Evolutionary conservation across 352 stramenopile genomes (phyloP).

Genomic region (Phytophthora colocasiae): DNA sequence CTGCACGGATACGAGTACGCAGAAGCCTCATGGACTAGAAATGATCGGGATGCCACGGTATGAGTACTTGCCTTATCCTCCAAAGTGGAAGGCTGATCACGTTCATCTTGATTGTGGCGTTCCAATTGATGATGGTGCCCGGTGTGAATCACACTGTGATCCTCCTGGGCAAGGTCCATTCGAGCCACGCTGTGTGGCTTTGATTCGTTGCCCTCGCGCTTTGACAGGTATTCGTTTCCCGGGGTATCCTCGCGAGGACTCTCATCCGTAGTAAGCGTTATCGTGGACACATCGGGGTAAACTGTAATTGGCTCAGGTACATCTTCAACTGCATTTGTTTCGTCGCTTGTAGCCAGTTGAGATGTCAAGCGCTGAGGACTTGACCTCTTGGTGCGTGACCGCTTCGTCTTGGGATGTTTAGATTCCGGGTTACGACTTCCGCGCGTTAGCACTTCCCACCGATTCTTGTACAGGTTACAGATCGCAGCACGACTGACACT

Average conservation of each 20-base stretch:
- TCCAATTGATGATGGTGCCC: slow-evolving; percentile 3
- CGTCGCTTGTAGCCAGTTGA: neutral
- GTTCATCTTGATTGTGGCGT: slow-evolving; percentile 4
- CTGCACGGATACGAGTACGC: slow-evolving; percentile 42
- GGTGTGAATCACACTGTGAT: neutral
- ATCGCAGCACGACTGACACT: slow-evolving; percentile 56
- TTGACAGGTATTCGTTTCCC: neutral
- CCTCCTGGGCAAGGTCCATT: neutral
- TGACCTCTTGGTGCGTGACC: slow-evolving; percentile 8
- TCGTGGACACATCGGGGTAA: slow-evolving; percentile 33
- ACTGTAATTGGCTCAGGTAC: slow-evolving; percentile 11
- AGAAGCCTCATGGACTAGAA: slow-evolving; percentile 47
- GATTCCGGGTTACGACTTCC: slow-evolving; percentile 33
- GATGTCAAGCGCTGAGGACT: slow-evolving; percentile 6
- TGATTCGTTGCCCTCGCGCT: neutral
- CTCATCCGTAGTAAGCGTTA: slow-evolving; percentile 26
- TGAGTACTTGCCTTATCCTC: neutral
- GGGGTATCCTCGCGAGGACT: slow-evolving; percentile 2
- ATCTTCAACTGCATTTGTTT: neutral
- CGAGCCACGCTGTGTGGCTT: neutral
- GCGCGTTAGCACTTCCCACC: slow-evolving; percentile 51
- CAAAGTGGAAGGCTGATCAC: slow-evolving; percentile 4
- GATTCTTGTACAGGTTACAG: slow-evolving; percentile 69
- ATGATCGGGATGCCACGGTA: slow-evolving; percentile 11
- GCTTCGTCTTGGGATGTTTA: slow-evolving; percentile 25